These are phyloP conservation scores for Calendula officinalis DNA, from an alignment of 129 eudicot species.

Conservation along the genomic window DNA sequence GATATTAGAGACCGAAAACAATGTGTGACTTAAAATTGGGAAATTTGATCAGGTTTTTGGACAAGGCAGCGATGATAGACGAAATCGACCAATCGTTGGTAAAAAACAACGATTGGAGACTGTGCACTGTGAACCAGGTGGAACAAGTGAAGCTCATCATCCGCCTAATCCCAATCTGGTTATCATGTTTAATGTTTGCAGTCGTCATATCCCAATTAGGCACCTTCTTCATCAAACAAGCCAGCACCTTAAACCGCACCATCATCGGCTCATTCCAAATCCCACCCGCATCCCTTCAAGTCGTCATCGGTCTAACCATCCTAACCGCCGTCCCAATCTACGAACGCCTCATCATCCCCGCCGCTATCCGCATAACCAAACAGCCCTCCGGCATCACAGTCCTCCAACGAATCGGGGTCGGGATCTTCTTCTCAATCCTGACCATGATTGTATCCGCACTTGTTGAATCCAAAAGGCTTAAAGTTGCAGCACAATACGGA, in stretches of 20 bases:
- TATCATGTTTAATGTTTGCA: conserved; percentile 48
- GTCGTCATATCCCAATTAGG: conserved; percentile 50
- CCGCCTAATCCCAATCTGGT: conserved; percentile 57
- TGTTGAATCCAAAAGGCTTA: conserved; percentile 42
- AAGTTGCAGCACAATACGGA: conserved; percentile 33
- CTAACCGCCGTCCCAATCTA: conserved; percentile 43
- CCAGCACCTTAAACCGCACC: conserved; percentile 40
- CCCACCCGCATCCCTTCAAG: conserved; percentile 55
- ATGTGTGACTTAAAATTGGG: too few relatives aligned
- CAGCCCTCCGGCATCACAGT: conserved; percentile 57
- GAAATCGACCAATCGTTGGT: conserved; percentile 35
- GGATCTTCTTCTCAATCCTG: conserved; percentile 41
- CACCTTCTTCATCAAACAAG: conserved; percentile 64
- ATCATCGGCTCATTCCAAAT: conserved; percentile 34
- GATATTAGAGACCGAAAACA: too few relatives aligned
- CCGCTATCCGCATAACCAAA: conserved; percentile 36
- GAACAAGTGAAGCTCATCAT: conserved; percentile 59
- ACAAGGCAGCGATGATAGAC: conserved; percentile 57
- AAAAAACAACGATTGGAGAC: conserved; percentile 43
- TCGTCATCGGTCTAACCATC: conserved; percentile 51
- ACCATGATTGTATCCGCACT: conserved; percentile 48
- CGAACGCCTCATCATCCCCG: conserved; percentile 46
- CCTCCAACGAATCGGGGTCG: conserved; percentile 57
- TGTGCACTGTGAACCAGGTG: conserved; percentile 56
- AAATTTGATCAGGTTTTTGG: conserved; percentile 41